phyloP scores from a whole-genome alignment of 331 rosid species.

The Saraca asoca region DNA sequence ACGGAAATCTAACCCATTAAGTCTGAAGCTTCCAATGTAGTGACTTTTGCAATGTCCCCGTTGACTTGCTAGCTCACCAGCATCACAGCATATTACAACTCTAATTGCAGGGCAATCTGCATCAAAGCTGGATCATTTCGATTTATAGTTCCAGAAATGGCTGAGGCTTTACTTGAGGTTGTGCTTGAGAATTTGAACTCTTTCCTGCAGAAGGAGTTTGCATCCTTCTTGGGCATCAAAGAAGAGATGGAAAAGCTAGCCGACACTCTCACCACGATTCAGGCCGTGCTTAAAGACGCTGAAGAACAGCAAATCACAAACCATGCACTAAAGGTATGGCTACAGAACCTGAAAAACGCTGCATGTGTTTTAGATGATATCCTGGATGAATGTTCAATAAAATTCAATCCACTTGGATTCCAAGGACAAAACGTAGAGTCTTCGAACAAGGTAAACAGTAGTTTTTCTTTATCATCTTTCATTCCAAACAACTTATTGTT shows the following conservation, averaged over 20 bases:
- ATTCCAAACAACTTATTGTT: too few relatives aligned
- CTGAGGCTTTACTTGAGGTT: not conserved
- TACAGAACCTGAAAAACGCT: constrained; percentile 14
- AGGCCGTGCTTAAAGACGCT: constrained; percentile 30
- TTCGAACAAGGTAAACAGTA: too few relatives aligned
- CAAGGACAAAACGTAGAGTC: too few relatives aligned
- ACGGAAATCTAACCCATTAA: too few relatives aligned
- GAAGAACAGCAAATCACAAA: constrained; percentile 19
- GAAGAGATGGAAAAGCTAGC: constrained; percentile 24
- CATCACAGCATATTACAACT: too few relatives aligned
- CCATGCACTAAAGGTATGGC: constrained; percentile 18
- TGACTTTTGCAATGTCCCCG: too few relatives aligned
- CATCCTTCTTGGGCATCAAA: not conserved
- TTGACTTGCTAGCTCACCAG: too few relatives aligned
- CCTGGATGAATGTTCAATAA: constrained; percentile 22
- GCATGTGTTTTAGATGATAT: constrained; percentile 26
- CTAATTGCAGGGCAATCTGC: too few relatives aligned
- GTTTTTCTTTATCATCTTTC: not conserved
- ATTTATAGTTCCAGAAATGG: not conserved
- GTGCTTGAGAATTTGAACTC: not conserved
- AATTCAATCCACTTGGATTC: not conserved
- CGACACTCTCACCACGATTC: constrained; percentile 14
- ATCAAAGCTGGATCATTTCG: too few relatives aligned
- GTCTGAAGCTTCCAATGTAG: too few relatives aligned
- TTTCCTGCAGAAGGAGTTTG: not conserved